Percentiles rank a stretch among this genome's conserved stretches.
Conservation (phyloP, 148 eudicot genomes). For the Arctostaphylos glauca region DNA sequence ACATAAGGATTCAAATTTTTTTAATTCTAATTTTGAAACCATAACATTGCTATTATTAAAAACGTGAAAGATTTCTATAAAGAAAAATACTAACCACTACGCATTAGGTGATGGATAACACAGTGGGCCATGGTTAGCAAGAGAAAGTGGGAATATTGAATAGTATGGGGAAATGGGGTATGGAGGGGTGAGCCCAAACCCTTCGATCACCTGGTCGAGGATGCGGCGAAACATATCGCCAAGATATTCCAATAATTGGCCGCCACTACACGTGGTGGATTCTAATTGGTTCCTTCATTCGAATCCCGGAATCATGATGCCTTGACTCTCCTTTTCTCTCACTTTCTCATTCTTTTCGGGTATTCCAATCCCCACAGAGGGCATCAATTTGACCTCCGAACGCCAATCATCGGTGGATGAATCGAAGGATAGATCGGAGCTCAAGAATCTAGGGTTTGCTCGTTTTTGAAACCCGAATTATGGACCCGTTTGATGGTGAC, state of each 20-base stretch:
- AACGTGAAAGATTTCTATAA: too few relatives aligned
- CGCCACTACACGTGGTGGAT: background rate
- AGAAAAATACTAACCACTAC: too few relatives aligned
- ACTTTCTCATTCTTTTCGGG: background rate
- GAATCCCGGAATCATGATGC: background rate
- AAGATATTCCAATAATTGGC: background rate
- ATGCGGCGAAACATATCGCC: conserved; percentile 12
- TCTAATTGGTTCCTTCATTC: background rate
- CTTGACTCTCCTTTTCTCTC: background rate
- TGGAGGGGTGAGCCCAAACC: background rate
- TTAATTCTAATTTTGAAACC: too few relatives aligned
- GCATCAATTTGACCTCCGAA: background rate
- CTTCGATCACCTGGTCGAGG: background rate
- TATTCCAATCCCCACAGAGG: background rate
- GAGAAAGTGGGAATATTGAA: too few relatives aligned
- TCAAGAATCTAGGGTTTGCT: background rate
- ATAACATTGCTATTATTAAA: too few relatives aligned
- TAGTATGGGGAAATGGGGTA: too few relatives aligned
- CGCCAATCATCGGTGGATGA: background rate
- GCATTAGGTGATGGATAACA: too few relatives aligned
- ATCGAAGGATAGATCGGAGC: background rate
- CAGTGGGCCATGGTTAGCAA: too few relatives aligned
- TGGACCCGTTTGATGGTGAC: conserved; percentile 49
- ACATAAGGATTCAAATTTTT: too few relatives aligned
- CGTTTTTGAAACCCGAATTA: background rate